A percentile compares a stretch with the other conserved stretches of the same genome.
These are phyloP conservation scores for Penstemon davidsonii DNA, from an alignment of 257 asterid genomes.

Conservation along the genomic window DNA sequence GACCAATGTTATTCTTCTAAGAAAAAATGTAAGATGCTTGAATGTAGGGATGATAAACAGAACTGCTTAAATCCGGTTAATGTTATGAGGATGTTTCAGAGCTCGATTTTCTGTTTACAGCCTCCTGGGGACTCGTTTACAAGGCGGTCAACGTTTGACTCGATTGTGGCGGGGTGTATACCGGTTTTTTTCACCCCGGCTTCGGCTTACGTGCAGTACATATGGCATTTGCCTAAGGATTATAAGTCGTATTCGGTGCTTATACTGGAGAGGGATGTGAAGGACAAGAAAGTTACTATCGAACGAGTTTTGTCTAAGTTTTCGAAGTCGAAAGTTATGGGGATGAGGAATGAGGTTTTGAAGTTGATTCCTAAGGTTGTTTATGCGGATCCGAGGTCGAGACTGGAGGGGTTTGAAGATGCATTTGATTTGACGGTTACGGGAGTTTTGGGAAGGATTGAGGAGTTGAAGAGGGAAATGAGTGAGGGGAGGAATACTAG, in stretches of 20 bases:
- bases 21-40: slow-evolving; percentile 47
- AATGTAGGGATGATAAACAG: slow-evolving; percentile 49
- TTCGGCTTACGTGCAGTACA: slow-evolving; percentile 77
- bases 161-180: slow-evolving; percentile 82
- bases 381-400: slow-evolving; percentile 63
- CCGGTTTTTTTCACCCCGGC: slow-evolving; percentile 83
- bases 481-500: slow-evolving; percentile 42
- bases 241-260: slow-evolving; percentile 58
- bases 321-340: slow-evolving; percentile 40
- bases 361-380: slow-evolving; percentile 69
- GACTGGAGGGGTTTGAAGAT: slow-evolving; percentile 49
- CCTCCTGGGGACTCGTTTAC: slow-evolving; percentile 89
- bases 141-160: slow-evolving; percentile 71
- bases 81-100: slow-evolving; percentile 63
- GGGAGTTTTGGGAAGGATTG: slow-evolving; percentile 55
- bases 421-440: slow-evolving; percentile 71
- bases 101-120: slow-evolving; percentile 72
- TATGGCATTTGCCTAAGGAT: slow-evolving; percentile 75
- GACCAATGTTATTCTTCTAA: slow-evolving; percentile 50
- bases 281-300: slow-evolving; percentile 47
- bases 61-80: slow-evolving; percentile 64
- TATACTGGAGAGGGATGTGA: slow-evolving; percentile 66
- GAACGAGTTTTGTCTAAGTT: slow-evolving; percentile 49
- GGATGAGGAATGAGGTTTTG: slow-evolving; percentile 77
- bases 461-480: slow-evolving; percentile 44